Evolutionary conservation across 768 basidiomycete genomes (phyloP), one percentile per base, ranked within the genome.

Genomic region (Tricholoma flavovirens): DNA sequence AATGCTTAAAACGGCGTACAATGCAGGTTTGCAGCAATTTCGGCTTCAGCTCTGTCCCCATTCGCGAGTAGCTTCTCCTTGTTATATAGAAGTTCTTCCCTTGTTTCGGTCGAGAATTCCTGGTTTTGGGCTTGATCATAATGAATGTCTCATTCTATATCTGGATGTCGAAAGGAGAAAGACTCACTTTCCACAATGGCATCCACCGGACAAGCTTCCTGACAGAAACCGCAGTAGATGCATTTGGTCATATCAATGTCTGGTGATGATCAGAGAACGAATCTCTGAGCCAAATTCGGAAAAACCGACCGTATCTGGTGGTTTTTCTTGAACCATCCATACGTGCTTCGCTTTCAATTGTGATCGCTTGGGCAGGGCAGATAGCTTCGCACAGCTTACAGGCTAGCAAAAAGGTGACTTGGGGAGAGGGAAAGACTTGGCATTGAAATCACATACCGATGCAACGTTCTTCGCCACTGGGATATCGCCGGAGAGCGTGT

Each of bases 231-330:
- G 73, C 97, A 99, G 78, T 99, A 99, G 67, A 99, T 99, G 75
- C 97, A 98, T 80, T 95, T 98, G 57, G 97, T 99, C 97, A 99
- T 99, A 71, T 99, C 97, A 65, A 98, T 94, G 74, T 98, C 93
- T 95, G 61, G 26, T 51, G 48, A 40, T 10, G 42, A 64, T 55
- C 24, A 54, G 43, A 40, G 57, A 50, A 35, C 17, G 29, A 26
- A 26, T 17, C 30, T 48, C 55, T 49, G 57, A 29, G 53, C 24
- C 11, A 55, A 42, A 55, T 57, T 22, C 36, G 51, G 21, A 36
- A 46, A 14, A 46, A 68, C 82, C 53, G 54, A 89, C 93, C 97
- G 65, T 98, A 99, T 86, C 93, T 91, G 29, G 97, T 98, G 56
- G 97, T 99, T 75, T 93, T 83, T 68, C 97, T 83, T 53, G 93